phyloP scores from a whole-genome alignment of 2,329 filamentous ascomycete species.

The Penicillium sp. region DNA sequence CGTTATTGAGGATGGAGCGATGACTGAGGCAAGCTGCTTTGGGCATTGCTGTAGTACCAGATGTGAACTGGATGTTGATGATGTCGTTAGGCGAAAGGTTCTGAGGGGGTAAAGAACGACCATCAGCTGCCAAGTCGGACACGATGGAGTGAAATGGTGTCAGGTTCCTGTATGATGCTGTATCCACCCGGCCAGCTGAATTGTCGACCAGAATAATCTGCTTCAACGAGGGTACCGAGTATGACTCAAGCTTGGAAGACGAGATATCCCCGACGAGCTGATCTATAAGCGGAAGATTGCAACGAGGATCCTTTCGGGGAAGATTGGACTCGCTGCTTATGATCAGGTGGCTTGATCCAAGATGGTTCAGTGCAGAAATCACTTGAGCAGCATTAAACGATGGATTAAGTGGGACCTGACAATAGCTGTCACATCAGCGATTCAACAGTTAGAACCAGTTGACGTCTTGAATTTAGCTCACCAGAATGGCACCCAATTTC shows the following conservation, averaged over 20 bases:
- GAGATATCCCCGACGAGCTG: slow-evolving; percentile 48
- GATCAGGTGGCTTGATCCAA: slow-evolving; percentile 67
- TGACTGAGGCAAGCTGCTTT: slow-evolving; percentile 90
- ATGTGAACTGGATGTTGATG: slow-evolving; percentile 95
- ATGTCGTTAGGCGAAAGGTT: slow-evolving; percentile 58
- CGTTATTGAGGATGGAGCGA: slow-evolving; percentile 86
- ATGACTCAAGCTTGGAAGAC: slow-evolving; percentile 44
- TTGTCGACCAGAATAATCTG: slow-evolving; percentile 77
- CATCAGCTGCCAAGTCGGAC: slow-evolving; percentile 39
- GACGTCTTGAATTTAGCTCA: slow-evolving; percentile 26
- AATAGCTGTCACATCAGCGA: neutral
- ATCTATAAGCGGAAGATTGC: slow-evolving; percentile 54
- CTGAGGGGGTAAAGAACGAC: slow-evolving; percentile 41
- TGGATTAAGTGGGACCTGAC: slow-evolving; percentile 80
- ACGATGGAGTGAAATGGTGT: slow-evolving; percentile 45
- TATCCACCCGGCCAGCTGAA: slow-evolving; percentile 50
- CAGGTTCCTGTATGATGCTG: slow-evolving; percentile 37
- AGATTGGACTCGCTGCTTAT: slow-evolving; percentile 85
- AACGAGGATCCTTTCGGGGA: slow-evolving; percentile 56
- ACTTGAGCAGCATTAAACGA: slow-evolving; percentile 79
- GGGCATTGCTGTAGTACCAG: slow-evolving; percentile 82
- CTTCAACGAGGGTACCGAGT: slow-evolving; percentile 61
- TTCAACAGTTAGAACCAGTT: neutral
- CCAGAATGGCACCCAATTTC: slow-evolving; percentile 88
- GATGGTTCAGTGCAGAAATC: slow-evolving; percentile 67